phyloP scores from a whole-genome alignment of 305 asterid species.

The Fraxinus albicans region DNA sequence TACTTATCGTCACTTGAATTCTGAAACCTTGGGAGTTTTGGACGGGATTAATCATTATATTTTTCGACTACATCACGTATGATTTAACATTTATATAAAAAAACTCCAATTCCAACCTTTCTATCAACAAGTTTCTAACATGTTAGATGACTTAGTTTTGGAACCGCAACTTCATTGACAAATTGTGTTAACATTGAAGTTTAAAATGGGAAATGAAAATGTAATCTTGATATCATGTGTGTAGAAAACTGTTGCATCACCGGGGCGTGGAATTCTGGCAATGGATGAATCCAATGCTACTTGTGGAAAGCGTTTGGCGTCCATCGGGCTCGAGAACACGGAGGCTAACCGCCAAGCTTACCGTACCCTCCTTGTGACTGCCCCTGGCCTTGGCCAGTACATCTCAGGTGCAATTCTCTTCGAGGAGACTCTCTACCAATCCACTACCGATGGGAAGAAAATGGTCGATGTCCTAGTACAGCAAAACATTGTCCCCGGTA shows the following conservation, averaged over 20 bases:
- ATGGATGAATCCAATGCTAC: constrained; percentile 67
- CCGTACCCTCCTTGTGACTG: constrained; percentile 46
- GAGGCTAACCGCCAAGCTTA: constrained; percentile 67
- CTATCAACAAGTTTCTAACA: not conserved
- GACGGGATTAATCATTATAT: not conserved
- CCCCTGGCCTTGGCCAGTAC: constrained; percentile 51
- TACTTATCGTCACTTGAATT: not conserved
- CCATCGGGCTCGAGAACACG: constrained; percentile 59
- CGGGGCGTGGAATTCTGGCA: constrained; percentile 56
- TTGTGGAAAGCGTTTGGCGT: constrained; percentile 58
- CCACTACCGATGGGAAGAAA: constrained; percentile 51
- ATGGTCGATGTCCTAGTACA: constrained; percentile 53
- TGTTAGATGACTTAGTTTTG: not conserved
- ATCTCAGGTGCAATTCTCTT: constrained; percentile 60
- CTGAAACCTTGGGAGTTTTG: not conserved
- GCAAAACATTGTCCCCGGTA: constrained; percentile 62
- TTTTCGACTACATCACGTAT: not conserved
- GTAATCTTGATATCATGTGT: not conserved
- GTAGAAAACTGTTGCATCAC: constrained; percentile 57
- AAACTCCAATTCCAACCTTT: not conserved
- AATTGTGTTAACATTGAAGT: not conserved
- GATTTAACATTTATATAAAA: not conserved
- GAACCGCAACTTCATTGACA: not conserved
- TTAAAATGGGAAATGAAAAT: not conserved
- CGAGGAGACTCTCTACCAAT: constrained; percentile 62